These are phyloP conservation scores for Botrytis medusae DNA, from an alignment of 2,329 filamentous ascomycete species.

Conservation along the genomic window DNA sequence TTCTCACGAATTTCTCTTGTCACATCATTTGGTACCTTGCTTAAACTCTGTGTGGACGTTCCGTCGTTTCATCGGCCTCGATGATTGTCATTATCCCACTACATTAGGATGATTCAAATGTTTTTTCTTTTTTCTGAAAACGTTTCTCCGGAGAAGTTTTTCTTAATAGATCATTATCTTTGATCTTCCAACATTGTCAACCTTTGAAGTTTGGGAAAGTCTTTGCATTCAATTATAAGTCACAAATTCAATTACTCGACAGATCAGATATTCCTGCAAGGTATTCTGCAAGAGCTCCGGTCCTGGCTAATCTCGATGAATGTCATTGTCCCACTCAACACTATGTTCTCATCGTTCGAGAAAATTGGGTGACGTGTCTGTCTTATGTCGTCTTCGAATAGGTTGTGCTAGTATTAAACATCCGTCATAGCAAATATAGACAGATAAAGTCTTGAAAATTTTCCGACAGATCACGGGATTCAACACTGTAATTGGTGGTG, in stretches of 20 bases:
- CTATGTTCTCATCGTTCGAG: no score
- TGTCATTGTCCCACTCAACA: no score
- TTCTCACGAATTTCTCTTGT: background rate
- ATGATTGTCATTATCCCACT: background rate
- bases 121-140: background rate
- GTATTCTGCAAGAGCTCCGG: no score
- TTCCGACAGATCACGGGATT: background rate
- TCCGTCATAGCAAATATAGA: background rate
- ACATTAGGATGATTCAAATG: background rate
- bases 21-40: background rate
- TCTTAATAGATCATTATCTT: no score
- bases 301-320: no score
- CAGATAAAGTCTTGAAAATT: background rate
- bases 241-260: no score
- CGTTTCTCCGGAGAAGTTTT: background rate
- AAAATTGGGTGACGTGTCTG: background rate
- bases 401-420: background rate
- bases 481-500: background rate
- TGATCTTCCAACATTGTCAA: no score
- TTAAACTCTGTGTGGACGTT: background rate
- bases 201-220: no score
- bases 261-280: no score
- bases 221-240: no score
- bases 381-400: background rate
- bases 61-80: background rate